These are phyloP conservation scores for Coelastrella sp. DNA, from an alignment of 139 green algal genomes.

Conservation along the genomic window DNA sequence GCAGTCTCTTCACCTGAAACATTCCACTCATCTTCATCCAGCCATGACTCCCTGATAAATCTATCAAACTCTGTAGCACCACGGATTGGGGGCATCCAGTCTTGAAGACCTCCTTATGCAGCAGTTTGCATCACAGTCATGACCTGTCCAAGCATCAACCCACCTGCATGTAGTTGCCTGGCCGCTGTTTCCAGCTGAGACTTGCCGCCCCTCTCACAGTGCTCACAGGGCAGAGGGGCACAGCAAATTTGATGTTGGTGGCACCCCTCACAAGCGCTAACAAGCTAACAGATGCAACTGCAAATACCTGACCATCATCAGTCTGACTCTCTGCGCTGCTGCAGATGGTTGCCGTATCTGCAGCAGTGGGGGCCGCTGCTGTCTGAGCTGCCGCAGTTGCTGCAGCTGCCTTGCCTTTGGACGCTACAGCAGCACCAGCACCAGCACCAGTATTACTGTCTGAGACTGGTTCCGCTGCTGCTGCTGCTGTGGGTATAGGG, in stretches of 20 bases:
- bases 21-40: no score
- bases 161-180: constrained; percentile 69
- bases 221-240: constrained; percentile 37
- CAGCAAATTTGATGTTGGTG: not conserved
- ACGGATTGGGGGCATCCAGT: no score
- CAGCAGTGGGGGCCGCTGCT: not conserved
- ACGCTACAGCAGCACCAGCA: not conserved
- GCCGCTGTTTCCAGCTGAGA: constrained; percentile 70
- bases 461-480: no score
- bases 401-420: constrained; percentile 12
- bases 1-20: not conserved
- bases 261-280: constrained; percentile 37
- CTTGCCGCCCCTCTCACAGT: constrained; percentile 63
- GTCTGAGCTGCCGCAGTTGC: not conserved
- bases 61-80: no score
- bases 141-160: not conserved
- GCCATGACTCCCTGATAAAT: no score
- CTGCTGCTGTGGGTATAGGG: constrained; percentile 37
- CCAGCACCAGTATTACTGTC: not conserved
- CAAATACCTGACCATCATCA: constrained; percentile 62
- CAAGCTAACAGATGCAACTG: constrained; percentile 44
- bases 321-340: not conserved
- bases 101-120: no score
- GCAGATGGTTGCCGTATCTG: not conserved
- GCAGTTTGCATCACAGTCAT: not conserved